Percentiles rank a stretch among this genome's conserved stretches.
These are phyloP conservation scores for Penicillium parvum DNA, from an alignment of 495 filamentous ascomycete genomes.

Conservation along the genomic window DNA sequence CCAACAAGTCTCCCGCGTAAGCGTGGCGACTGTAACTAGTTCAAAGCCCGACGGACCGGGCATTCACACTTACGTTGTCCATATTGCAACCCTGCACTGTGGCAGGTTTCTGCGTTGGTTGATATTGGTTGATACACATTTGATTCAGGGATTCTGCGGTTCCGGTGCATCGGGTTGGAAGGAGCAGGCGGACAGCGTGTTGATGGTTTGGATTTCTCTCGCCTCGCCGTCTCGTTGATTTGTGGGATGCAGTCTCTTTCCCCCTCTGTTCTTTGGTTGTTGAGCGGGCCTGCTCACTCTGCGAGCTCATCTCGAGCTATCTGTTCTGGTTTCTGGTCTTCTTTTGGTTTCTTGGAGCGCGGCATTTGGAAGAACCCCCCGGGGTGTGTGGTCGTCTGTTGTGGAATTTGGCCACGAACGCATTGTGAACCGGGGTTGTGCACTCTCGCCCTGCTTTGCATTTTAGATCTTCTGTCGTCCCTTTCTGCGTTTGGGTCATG, in stretches of 20 bases:
- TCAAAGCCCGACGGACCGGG: constrained; percentile 18
- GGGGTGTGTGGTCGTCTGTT: constrained; percentile 21
- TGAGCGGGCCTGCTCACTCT: constrained; percentile 23
- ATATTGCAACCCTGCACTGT: constrained; percentile 37
- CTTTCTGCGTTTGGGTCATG: constrained; percentile 41
- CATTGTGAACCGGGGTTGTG: constrained; percentile 24
- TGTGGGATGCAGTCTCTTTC: constrained; percentile 27
- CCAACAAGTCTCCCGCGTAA: constrained; percentile 50
- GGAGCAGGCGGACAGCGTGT: constrained; percentile 49
- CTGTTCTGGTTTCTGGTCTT: constrained; percentile 26
- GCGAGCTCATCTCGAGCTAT: constrained; percentile 39
- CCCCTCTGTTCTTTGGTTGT: constrained; percentile 32
- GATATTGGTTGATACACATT: constrained; percentile 56
- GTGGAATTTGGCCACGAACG: constrained; percentile 22
- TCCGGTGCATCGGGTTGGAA: constrained; percentile 49
- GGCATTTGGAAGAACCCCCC: constrained; percentile 15
- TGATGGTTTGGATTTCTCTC: constrained; percentile 32
- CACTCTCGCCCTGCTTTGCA: constrained; percentile 36
- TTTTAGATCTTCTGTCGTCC: constrained; percentile 45
- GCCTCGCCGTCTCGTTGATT: constrained; percentile 29
- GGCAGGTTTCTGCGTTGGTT: constrained; percentile 57
- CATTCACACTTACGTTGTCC: constrained; percentile 35
- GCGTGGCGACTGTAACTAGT: constrained; percentile 15
- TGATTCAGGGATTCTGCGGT: constrained; percentile 49
- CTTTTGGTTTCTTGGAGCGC: constrained; percentile 29